phyloP scores from a whole-genome alignment of 805 yeast species.

The Ogataea paradorogensis region DNA sequence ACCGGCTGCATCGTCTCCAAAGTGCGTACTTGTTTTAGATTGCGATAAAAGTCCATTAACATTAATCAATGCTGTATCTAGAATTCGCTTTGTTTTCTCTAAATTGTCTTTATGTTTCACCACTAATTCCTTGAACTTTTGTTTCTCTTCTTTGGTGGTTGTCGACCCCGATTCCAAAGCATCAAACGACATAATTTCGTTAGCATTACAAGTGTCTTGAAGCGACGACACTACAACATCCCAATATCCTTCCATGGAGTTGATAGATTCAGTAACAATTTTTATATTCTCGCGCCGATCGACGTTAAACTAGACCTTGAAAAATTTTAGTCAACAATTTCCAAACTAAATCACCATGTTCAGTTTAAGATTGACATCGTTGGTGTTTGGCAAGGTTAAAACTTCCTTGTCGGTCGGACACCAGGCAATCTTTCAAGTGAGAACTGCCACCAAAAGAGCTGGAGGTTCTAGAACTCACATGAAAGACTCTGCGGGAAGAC shows the following conservation, averaged over 20 bases:
- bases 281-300: conserved; percentile 7
- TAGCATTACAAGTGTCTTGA: conserved; percentile 64
- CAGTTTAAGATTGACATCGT: conserved; percentile 7
- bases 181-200: conserved; percentile 54
- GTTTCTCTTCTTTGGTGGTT: conserved; percentile 34
- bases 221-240: conserved; percentile 61
- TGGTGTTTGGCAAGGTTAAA: conserved; percentile 13
- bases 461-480: conserved; percentile 93
- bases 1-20: conserved; percentile 11
- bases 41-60: conserved; percentile 43
- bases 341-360: conserved; percentile 3
- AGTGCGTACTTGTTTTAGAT: conserved; percentile 10
- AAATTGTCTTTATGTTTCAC: conserved; percentile 56
- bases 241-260: conserved; percentile 61
- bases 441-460: conserved; percentile 91
- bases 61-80: conserved; percentile 43
- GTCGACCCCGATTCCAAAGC: conserved; percentile 30
- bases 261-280: too few relatives aligned
- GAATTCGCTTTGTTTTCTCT: conserved; percentile 45
- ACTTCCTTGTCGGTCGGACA: conserved; percentile 13
- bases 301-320: conserved; percentile 2
- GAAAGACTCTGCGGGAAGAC: conserved; percentile 92
- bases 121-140: conserved; percentile 33
- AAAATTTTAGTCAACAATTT: conserved; percentile 9
- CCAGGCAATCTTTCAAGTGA: conserved; percentile 41